phyloP scores from a whole-genome alignment of 768 basidiomycete genomes.

The Tubosaeta sp. region DNA sequence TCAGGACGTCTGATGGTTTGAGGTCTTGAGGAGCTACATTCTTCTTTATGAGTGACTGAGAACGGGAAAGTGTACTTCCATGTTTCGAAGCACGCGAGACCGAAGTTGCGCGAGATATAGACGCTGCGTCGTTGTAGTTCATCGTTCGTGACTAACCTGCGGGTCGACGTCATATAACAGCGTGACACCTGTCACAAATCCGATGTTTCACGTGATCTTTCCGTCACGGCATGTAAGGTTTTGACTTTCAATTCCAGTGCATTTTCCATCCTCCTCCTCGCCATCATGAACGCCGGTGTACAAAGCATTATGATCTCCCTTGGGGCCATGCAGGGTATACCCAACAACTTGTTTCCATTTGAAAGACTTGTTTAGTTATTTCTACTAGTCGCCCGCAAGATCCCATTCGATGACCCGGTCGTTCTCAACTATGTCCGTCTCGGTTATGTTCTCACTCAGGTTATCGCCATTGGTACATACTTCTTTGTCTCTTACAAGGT shows the following conservation, averaged over 20 bases:
- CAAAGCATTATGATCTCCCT: constrained; percentile 87
- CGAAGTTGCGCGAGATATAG: constrained; percentile 68
- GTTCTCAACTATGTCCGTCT: constrained; percentile 79
- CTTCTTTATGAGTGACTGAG: constrained; percentile 90
- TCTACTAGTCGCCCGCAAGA: constrained; percentile 74
- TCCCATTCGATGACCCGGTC: constrained; percentile 86
- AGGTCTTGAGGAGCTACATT: constrained; percentile 88
- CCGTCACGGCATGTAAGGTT: neutral
- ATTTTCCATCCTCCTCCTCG: constrained; percentile 10
- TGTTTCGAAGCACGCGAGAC: constrained; percentile 60
- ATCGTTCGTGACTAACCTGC: constrained; percentile 10
- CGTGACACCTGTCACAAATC: constrained; percentile 12
- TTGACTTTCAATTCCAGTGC: neutral
- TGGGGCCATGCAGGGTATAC: constrained; percentile 84
- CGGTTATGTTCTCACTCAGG: constrained; percentile 75
- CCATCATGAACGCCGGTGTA: constrained; percentile 67
- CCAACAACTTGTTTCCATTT: neutral
- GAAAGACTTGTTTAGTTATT: neutral
- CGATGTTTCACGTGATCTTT: neutral
- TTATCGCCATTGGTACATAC: constrained; percentile 68
- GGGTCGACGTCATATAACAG: constrained; percentile 21
- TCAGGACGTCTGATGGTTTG: constrained; percentile 91
- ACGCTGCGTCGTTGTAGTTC: constrained; percentile 42
- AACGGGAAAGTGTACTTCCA: constrained; percentile 71
- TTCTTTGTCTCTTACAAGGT: constrained; percentile 78